phyloP scores from a whole-genome alignment of 331 rosid genomes.

The Spiraea crenata region DNA sequence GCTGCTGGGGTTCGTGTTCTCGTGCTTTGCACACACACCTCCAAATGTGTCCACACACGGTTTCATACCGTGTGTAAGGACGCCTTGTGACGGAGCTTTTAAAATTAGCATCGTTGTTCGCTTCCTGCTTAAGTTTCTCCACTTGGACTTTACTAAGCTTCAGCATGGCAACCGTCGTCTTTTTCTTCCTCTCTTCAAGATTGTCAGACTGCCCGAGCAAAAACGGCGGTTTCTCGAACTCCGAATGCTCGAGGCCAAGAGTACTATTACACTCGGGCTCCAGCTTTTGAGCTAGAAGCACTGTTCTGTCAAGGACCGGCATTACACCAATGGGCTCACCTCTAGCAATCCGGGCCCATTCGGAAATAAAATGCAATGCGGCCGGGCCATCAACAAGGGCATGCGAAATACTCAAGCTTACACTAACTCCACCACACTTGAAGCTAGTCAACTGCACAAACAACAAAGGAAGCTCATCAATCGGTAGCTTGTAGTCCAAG shows the following conservation, averaged over 20 bases:
- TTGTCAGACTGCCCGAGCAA: slow-evolving; percentile 19
- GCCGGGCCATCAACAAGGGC: slow-evolving; percentile 54
- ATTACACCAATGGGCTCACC: slow-evolving; percentile 38
- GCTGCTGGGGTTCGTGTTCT: slow-evolving; percentile 36
- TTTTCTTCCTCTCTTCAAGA: slow-evolving; percentile 43
- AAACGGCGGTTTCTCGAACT: slow-evolving; percentile 21
- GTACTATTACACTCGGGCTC: not conserved
- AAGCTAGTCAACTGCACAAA: slow-evolving; percentile 49
- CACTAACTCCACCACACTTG: slow-evolving; percentile 49
- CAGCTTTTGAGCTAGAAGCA: not conserved
- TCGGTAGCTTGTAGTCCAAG: slow-evolving; percentile 43
- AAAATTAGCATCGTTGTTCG: slow-evolving; percentile 18
- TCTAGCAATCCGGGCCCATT: slow-evolving; percentile 60
- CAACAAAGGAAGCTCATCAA: slow-evolving; percentile 44
- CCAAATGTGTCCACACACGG: slow-evolving; percentile 52
- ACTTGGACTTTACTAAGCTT: slow-evolving; percentile 28
- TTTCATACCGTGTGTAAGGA: slow-evolving; percentile 31
- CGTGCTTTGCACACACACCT: slow-evolving; percentile 55
- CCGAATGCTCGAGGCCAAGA: not conserved
- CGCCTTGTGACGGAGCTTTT: not conserved
- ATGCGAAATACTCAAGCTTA: slow-evolving; percentile 41
- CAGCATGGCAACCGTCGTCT: slow-evolving; percentile 28
- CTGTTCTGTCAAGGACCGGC: slow-evolving; percentile 37
- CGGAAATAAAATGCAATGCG: slow-evolving; percentile 43
- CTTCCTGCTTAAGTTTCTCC: slow-evolving; percentile 20